Percentiles rank a stretch among this genome's conserved stretches.
phyloP scores from a whole-genome alignment of 129 eudicot species.

The Helianthus annuus region DNA sequence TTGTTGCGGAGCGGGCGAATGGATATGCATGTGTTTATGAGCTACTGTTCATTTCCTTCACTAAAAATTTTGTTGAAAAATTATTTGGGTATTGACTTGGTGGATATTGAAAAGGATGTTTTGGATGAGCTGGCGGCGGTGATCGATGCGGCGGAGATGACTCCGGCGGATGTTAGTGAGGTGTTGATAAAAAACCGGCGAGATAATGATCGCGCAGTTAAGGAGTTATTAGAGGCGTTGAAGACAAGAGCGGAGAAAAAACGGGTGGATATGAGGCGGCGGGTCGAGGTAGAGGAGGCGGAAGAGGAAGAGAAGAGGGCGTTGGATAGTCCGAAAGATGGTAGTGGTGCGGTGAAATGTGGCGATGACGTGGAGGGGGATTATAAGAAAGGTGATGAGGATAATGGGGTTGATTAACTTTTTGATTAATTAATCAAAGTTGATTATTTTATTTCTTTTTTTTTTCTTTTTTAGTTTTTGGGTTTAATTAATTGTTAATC shows the following conservation, averaged over 20 bases:
- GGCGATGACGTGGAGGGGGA: conserved; percentile 34
- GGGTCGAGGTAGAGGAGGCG: conserved; percentile 31
- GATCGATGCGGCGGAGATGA: conserved; percentile 67
- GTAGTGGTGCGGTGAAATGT: conserved; percentile 30
- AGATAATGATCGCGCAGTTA: conserved; percentile 58
- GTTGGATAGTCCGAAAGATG: conserved; percentile 62
- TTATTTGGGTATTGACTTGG: conserved; percentile 62
- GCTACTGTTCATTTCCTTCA: conserved; percentile 59
- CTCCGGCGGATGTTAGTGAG: conserved; percentile 97
- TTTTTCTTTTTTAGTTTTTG: conserved; percentile 17
- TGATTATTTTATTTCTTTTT: conserved; percentile 7
- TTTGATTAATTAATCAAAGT: neutral
- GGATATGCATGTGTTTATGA: conserved; percentile 96
- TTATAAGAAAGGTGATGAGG: conserved; percentile 31
- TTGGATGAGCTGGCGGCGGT: conserved; percentile 49
- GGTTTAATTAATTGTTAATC: conserved; percentile 27
- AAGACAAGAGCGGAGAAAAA: conserved; percentile 53
- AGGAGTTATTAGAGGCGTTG: conserved; percentile 60
- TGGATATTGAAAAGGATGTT: conserved; percentile 38
- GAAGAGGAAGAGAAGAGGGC: conserved; percentile 87
- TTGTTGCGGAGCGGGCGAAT: conserved; percentile 86
- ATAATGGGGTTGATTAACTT: conserved; percentile 35
- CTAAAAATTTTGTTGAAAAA: conserved; percentile 69
- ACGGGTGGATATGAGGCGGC: conserved; percentile 8
- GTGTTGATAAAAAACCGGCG: conserved; percentile 79